phyloP scores from a whole-genome alignment of 2,329 filamentous ascomycete species.

The Hirsutella minnesotensis region DNA sequence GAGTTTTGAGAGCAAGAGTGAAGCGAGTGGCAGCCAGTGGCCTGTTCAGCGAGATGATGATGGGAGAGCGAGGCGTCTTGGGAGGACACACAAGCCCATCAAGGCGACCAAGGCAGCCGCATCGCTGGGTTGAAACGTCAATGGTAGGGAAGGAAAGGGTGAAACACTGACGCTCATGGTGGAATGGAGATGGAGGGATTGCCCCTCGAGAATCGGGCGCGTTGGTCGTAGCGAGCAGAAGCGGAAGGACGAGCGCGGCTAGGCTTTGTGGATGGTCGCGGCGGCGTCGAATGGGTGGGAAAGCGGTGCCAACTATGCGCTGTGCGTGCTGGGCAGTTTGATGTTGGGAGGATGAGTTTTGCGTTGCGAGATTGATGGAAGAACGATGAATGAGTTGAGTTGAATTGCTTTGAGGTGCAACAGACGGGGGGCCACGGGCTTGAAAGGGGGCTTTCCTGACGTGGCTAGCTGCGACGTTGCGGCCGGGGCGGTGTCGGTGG shows the following conservation, averaged over 20 bases:
- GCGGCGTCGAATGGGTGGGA: background rate
- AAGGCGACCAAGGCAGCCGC: slow-evolving; percentile 1
- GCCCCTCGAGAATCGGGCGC: background rate
- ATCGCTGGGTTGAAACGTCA: slow-evolving; percentile 10
- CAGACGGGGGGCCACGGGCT: background rate
- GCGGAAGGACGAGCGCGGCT: background rate
- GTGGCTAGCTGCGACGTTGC: background rate
- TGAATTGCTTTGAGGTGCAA: background rate
- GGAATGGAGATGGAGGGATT: slow-evolving; percentile 4
- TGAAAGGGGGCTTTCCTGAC: background rate
- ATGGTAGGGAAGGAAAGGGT: slow-evolving; percentile 10
- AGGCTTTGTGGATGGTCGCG: background rate
- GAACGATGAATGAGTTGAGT: background rate
- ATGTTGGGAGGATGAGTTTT: too few species aligned
- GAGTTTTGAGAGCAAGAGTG: background rate
- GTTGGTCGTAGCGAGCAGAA: background rate
- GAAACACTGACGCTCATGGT: slow-evolving; percentile 18
- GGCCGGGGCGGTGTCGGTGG: background rate
- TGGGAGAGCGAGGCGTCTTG: background rate
- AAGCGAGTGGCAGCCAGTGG: background rate
- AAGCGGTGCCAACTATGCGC: too few species aligned
- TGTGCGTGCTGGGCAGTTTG: too few species aligned
- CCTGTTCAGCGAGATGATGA: background rate
- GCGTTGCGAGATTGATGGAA: background rate
- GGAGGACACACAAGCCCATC: background rate